phyloP scores from a whole-genome alignment of 2,329 filamentous ascomycete genomes.

The Delphinella strobiligena region DNA sequence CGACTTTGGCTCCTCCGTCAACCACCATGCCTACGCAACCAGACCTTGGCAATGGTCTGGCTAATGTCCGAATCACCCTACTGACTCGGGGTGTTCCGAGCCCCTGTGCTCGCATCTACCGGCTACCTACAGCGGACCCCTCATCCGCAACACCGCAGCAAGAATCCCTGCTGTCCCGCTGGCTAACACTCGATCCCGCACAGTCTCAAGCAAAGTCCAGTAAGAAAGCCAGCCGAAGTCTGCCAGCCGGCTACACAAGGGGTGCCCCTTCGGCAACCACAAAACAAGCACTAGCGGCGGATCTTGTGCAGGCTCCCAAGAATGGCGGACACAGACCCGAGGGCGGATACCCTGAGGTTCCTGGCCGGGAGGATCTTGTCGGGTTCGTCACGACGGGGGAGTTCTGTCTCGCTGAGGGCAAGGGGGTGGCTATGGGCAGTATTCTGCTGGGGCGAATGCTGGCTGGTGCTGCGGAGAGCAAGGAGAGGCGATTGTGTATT shows the following conservation, averaged over 20 bases:
- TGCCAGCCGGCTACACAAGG: slow-evolving; percentile 8
- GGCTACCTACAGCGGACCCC: slow-evolving; percentile 49
- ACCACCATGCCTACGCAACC: not conserved
- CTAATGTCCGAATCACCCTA: slow-evolving; percentile 56
- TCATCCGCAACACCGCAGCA: not conserved
- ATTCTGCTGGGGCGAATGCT: slow-evolving; percentile 40
- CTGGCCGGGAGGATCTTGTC: slow-evolving; percentile 62
- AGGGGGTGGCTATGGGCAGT: slow-evolving; percentile 62
- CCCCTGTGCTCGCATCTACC: slow-evolving; percentile 72
- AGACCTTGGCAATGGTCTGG: slow-evolving; percentile 27
- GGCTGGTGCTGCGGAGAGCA: not conserved
- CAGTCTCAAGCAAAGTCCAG: slow-evolving; percentile 5
- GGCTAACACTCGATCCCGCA: slow-evolving; percentile 49
- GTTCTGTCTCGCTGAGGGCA: slow-evolving; percentile 66
- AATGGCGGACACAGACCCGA: slow-evolving; percentile 10
- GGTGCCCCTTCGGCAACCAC: slow-evolving; percentile 18
- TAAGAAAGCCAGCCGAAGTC: slow-evolving; percentile 14
- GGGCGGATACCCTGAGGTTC: slow-evolving; percentile 51
- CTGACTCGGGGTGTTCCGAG: slow-evolving; percentile 57
- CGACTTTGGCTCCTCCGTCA: not conserved
- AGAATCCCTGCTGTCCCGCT: slow-evolving; percentile 49
- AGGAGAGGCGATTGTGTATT: slow-evolving; percentile 53
- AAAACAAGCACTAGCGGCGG: slow-evolving; percentile 28
- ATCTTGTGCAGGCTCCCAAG: slow-evolving; percentile 28
- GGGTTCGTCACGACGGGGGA: slow-evolving; percentile 85